Conservation (phyloP, 1,139 yeast genomes). For the Zygosaccharomyces pseudobailii region DNA sequence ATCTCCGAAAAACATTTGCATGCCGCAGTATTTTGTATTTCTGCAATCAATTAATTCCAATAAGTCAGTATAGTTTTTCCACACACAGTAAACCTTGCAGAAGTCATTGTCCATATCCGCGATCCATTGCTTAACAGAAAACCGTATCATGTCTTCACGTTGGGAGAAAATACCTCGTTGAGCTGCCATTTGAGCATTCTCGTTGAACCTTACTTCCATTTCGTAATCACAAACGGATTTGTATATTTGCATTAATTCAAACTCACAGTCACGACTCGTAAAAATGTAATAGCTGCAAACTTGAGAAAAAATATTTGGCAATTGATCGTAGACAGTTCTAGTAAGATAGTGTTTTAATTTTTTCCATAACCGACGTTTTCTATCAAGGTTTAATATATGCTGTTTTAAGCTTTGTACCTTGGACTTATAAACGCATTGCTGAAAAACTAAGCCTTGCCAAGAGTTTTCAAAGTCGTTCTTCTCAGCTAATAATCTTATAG, state of each 20-base stretch:
- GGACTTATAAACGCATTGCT: slow-evolving; percentile 3
- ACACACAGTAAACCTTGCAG: slow-evolving; percentile 1
- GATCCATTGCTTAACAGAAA: slow-evolving; percentile 4
- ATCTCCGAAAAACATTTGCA: neutral
- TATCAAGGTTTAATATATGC: slow-evolving; percentile 1
- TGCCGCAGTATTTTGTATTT: neutral
- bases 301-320: neutral
- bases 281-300: slow-evolving; percentile 4
- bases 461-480: neutral
- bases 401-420: neutral
- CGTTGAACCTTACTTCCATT: neutral
- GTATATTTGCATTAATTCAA: slow-evolving; percentile 1
- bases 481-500: neutral
- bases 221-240: neutral
- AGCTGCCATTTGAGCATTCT: neutral
- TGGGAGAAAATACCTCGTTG: neutral
- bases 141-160: neutral
- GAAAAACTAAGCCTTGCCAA: slow-evolving; percentile 4
- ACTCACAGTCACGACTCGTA: neutral
- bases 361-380: neutral
- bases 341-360: neutral
- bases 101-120: neutral
- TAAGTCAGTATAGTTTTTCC: slow-evolving; percentile 5
- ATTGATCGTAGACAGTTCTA: neutral
- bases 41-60: neutral